Evolutionary conservation across 805 yeast species (phyloP).

Genomic region (Hanseniaspora guilliermondii): DNA sequence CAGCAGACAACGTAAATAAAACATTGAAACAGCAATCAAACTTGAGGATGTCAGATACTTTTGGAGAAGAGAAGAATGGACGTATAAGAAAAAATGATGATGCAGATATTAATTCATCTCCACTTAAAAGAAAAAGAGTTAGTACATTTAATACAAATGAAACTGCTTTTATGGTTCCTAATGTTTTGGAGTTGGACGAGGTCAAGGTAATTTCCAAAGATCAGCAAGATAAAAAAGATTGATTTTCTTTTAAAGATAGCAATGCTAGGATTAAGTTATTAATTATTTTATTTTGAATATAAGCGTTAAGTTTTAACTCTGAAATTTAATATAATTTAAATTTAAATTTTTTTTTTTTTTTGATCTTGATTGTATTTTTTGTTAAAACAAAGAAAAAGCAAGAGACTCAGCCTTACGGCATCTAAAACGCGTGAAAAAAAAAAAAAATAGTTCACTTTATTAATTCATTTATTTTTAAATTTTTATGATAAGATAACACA

Average conservation of each 20-base stretch:
- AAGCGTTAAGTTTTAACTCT: too few species aligned
- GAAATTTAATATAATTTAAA: too few species aligned
- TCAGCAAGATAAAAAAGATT: not conserved
- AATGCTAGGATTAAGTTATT: too few species aligned
- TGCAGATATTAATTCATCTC: conserved; percentile 7
- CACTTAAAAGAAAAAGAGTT: conserved; percentile 6
- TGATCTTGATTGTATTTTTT: too few species aligned
- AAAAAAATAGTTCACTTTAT: too few species aligned
- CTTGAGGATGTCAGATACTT: not conserved
- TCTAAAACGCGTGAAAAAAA: too few species aligned
- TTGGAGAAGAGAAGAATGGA: not conserved
- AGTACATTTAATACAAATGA: not conserved
- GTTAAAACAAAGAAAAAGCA: too few species aligned
- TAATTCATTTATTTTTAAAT: too few species aligned
- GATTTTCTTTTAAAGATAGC: too few species aligned
- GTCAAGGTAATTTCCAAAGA: not conserved
- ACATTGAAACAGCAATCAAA: conserved; percentile 9
- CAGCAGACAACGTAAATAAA: not conserved
- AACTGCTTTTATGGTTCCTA: not conserved
- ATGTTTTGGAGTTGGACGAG: not conserved
- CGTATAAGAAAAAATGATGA: not conserved
- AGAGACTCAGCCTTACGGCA: too few species aligned
- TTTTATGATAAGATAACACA: too few species aligned
- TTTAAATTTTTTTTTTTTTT: too few species aligned
- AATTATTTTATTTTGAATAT: not conserved